Conservation (phyloP, 2,329 filamentous ascomycete species). For the Pseudocercospora crystallina region DNA sequence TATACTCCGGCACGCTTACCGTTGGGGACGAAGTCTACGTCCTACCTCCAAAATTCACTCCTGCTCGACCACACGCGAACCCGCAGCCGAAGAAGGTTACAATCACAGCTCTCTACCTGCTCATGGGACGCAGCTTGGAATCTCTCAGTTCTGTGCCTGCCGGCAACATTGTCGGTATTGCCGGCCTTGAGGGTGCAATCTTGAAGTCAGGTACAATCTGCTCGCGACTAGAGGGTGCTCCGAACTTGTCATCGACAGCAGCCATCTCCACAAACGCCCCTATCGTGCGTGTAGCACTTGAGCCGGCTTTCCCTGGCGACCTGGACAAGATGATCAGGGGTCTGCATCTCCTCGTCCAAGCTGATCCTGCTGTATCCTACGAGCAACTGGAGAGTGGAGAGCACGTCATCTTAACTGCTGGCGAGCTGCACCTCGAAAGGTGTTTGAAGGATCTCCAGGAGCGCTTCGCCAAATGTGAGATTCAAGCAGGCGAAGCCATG, state of each 20-base stretch:
- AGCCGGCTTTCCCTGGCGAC: slow-evolving; percentile 85
- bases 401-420: slow-evolving; percentile 90
- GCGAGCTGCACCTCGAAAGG: slow-evolving; percentile 89
- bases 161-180: slow-evolving; percentile 92
- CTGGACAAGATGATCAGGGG: slow-evolving; percentile 93
- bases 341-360: slow-evolving; percentile 82
- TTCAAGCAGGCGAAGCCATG: slow-evolving; percentile 90
- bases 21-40: slow-evolving; percentile 92
- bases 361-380: slow-evolving; percentile 93
- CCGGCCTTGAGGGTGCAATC: slow-evolving; percentile 87
- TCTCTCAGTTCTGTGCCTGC: slow-evolving; percentile 81
- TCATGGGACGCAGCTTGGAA: slow-evolving; percentile 92
- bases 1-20: slow-evolving; percentile 86
- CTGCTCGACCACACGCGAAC: slow-evolving; percentile 68
- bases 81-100: slow-evolving; percentile 79
- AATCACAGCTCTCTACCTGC: slow-evolving; percentile 84
- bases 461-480: slow-evolving; percentile 88
- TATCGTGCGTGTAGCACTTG: slow-evolving; percentile 93
- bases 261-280: slow-evolving; percentile 70
- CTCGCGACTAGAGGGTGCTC: slow-evolving; percentile 78
- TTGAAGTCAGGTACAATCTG: slow-evolving; percentile 93
- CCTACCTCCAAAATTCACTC: slow-evolving; percentile 87
- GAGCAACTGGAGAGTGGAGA: slow-evolving; percentile 91
- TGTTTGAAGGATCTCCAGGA: slow-evolving; percentile 92
- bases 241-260: slow-evolving; percentile 85